phyloP scores from a whole-genome alignment of 352 stramenopile genomes.

The Nothophytophthora sp. region DNA sequence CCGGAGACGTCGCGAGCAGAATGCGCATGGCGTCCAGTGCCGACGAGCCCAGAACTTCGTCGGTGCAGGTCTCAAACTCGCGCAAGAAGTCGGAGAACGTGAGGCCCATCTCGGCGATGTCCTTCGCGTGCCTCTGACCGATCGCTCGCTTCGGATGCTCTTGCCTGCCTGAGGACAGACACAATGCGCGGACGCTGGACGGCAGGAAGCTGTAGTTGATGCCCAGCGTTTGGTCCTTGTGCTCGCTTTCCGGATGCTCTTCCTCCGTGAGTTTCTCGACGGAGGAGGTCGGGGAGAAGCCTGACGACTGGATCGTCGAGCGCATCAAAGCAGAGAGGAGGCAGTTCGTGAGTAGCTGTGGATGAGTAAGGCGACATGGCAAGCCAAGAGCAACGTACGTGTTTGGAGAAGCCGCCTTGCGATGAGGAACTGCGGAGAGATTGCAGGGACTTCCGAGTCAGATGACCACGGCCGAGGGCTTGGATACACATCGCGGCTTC shows the following conservation, averaged over 20 bases:
- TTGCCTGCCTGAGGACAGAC: conserved; percentile 14
- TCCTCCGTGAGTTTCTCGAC: conserved; percentile 17
- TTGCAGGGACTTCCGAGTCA: conserved; percentile 50
- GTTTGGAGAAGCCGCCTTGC: conserved; percentile 17
- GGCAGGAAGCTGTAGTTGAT: conserved; percentile 53
- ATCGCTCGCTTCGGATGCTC: conserved; percentile 1
- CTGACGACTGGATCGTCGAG: conserved; percentile 24
- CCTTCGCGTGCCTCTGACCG: conserved; percentile 9
- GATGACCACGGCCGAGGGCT: conserved; percentile 54
- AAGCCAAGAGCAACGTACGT: conserved; percentile 8
- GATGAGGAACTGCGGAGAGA: conserved; percentile 32
- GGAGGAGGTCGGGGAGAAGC: conserved; percentile 31
- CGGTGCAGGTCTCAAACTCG: conserved; percentile 40
- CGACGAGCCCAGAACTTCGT: conserved; percentile 26
- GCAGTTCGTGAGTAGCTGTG: background rate
- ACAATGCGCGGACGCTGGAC: conserved; percentile 34
- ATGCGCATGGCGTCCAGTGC: conserved; percentile 42
- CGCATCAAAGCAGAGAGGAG: background rate
- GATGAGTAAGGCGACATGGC: background rate
- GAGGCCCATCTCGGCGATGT: conserved; percentile 31
- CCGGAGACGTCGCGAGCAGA: conserved; percentile 23
- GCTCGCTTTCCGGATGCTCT: conserved; percentile 5
- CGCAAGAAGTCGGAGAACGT: conserved; percentile 46
- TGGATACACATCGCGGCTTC: conserved; percentile 78
- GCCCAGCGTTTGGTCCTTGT: conserved; percentile 2